Conservation (phyloP, 148 eudicot species). For the Rhododendron kiyosumense region DNA sequence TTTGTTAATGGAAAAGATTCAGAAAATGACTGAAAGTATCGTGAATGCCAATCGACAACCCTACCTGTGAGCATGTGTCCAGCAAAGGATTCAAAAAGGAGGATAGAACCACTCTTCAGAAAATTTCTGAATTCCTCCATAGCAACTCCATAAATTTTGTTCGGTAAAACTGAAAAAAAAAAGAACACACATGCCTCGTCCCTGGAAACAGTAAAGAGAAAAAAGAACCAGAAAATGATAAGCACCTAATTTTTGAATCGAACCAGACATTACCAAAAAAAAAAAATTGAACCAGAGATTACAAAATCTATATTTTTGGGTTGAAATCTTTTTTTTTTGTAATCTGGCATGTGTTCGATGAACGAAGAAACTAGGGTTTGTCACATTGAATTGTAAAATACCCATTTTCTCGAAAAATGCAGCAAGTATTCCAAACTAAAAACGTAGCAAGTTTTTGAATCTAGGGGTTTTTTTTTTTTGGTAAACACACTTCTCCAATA, state of each 20-base stretch:
- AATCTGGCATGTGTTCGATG: too few relatives aligned
- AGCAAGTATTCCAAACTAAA: too few relatives aligned
- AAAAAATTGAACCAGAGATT: too few relatives aligned
- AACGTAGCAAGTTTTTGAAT: too few relatives aligned
- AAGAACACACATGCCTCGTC: constrained; percentile 58
- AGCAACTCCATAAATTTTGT: constrained; percentile 33
- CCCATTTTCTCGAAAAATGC: too few relatives aligned
- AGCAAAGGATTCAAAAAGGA: constrained; percentile 34
- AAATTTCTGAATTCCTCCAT: constrained; percentile 16
- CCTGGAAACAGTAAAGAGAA: constrained; percentile 27
- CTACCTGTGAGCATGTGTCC: constrained; percentile 50
- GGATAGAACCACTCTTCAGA: constrained; percentile 7
- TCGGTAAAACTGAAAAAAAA: constrained; percentile 44
- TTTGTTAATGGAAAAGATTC: not conserved
- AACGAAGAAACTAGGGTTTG: too few relatives aligned
- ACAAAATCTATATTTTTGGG: too few relatives aligned
- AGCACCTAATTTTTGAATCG: not conserved
- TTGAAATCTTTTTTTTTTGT: too few relatives aligned
- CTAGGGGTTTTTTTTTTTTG: too few relatives aligned
- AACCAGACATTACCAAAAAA: too few relatives aligned
- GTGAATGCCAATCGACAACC: not conserved
- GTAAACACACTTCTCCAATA: too few relatives aligned
- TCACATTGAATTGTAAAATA: too few relatives aligned
- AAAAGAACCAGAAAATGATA: constrained; percentile 6
- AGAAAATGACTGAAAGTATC: not conserved